Conservation (phyloP, 2,329 filamentous ascomycete species). For the Xylariaceae sp. region DNA sequence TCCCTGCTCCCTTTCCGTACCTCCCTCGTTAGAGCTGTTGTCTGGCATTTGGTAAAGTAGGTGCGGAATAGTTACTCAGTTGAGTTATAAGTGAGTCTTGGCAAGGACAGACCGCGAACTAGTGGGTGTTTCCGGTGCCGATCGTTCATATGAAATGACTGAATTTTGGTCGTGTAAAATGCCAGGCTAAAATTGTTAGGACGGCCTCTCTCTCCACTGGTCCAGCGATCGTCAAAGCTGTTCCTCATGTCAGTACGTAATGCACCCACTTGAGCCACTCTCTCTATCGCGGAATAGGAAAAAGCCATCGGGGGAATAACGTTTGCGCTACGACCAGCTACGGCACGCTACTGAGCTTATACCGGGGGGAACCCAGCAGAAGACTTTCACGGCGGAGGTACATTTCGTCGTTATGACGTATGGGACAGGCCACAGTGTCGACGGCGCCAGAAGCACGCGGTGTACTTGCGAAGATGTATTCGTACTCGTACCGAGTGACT, state of each 20-base stretch:
- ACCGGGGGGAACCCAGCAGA: background rate
- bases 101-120: background rate
- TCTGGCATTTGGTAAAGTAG: too few relatives aligned
- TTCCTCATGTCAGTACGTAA: background rate
- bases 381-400: background rate
- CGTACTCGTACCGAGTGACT: too few relatives aligned
- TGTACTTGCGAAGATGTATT: too few relatives aligned
- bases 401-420: background rate
- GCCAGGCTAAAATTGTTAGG: too few relatives aligned
- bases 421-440: background rate
- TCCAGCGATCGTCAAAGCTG: background rate
- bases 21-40: too few relatives aligned
- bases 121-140: background rate
- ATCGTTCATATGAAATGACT: background rate
- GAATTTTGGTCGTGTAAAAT: background rate
- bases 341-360: background rate
- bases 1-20: too few relatives aligned
- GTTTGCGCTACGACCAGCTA: background rate
- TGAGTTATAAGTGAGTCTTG: background rate
- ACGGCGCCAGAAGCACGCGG: too few relatives aligned
- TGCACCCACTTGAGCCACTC: background rate
- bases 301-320: background rate
- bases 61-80: background rate
- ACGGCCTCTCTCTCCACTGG: too few relatives aligned
- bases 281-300: background rate